Evolutionary conservation across 192 early-diverging fungal species (phyloP), one percentile per base, ranked within the genome.

Genomic region (Glomus cerebriforme): DNA sequence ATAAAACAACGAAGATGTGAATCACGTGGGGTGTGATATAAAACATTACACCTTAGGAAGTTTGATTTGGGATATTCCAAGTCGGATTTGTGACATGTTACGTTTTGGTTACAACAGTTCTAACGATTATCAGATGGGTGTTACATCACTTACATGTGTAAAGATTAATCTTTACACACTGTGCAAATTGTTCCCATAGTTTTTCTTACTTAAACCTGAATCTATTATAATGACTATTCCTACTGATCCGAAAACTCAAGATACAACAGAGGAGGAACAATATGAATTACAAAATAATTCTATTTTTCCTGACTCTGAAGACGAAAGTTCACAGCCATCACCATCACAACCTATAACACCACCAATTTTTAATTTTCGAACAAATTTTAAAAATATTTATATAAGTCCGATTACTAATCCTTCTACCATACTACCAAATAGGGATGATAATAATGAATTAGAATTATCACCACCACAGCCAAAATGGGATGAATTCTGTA

Each of bases 401-500:
- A 45, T 45, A 19, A 45, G 15, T 54, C 34, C 47, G 2, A 31
- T 19, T 12, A 59, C 71, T 3, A 32, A 58, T 31, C n/a, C 45
- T 45, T 54, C 43, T 27, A 43, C 24, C 3, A 70, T 43, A 34
- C 27, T 49, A 31, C 26, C 49, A 7, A 27, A 24, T 49, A 73
- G 13, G 4, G 63, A 65, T 15, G 15, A 7, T 17, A n/a, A 54
- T 54, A 22, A 7, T 32, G 27, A 65, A 62, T 27, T 12, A n/a
- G 60, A 62, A 17, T 17, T 17, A 15, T 31, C 27, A n/a, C 31
- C 22, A 35, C 19, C 9, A 35, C 26, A 43, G 37, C 73, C 70
- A 22, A 65, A 75, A 59, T 81, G 80, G 80, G 79, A 83, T 24
- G 84, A 85, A 63, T 62, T 71, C 1, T 85, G 84, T 76, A 31